Conservation (phyloP, 1,139 yeast species). For the Nakaseomyces delphensis region DNA sequence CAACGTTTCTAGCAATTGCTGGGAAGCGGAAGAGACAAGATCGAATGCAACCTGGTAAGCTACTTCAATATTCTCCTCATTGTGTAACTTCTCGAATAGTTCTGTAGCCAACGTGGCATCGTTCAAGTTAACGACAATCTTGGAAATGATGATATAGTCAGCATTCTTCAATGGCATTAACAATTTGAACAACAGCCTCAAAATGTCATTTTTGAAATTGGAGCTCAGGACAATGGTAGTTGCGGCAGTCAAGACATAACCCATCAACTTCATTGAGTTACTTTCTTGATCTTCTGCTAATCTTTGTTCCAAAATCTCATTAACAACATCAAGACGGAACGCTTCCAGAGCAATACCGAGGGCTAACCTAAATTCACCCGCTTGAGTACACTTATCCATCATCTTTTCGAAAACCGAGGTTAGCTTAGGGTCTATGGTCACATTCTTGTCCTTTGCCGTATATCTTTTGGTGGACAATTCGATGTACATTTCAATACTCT, state of each 20-base stretch:
- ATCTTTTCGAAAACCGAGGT: constrained; percentile 70
- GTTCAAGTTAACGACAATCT: constrained; percentile 81
- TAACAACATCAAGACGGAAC: constrained; percentile 74
- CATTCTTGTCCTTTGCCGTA: constrained; percentile 31
- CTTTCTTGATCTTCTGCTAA: constrained; percentile 39
- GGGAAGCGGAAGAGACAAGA: constrained; percentile 87
- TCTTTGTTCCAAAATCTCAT: constrained; percentile 46
- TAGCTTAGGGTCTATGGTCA: constrained; percentile 52
- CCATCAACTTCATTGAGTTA: constrained; percentile 47
- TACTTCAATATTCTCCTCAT: constrained; percentile 36
- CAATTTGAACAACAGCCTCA: constrained; percentile 53
- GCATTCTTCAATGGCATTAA: constrained; percentile 52
- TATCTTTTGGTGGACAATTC: constrained; percentile 50
- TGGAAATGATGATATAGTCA: constrained; percentile 75
- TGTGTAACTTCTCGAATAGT: constrained; percentile 50
- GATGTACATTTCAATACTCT: constrained; percentile 81
- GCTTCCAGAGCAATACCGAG: constrained; percentile 89
- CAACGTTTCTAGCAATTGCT: constrained; percentile 68
- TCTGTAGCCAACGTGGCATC: constrained; percentile 61
- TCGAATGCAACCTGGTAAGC: constrained; percentile 96
- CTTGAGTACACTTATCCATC: constrained; percentile 68
- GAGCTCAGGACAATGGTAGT: constrained; percentile 58
- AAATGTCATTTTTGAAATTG: constrained; percentile 54
- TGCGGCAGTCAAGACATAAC: constrained; percentile 71
- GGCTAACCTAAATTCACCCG: constrained; percentile 71